Conservation (phyloP, 768 basidiomycete genomes). For the Naganishia friedmannii region DNA sequence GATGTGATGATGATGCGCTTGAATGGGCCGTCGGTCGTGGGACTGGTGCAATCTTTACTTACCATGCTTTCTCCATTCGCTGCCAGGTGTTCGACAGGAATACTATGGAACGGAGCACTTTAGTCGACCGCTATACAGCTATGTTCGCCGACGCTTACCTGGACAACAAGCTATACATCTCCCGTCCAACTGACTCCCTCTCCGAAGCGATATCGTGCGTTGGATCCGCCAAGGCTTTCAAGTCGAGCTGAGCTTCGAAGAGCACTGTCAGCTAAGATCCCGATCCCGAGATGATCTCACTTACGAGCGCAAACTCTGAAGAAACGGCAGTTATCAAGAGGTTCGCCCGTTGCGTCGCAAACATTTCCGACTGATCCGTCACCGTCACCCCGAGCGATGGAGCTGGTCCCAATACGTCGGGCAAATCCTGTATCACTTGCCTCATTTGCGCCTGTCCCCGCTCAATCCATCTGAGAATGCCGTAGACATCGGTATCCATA, state of each 20-base stretch:
- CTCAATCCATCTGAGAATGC: slow-evolving; percentile 28
- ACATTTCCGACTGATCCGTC: slow-evolving; percentile 30
- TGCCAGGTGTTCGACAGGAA: slow-evolving; percentile 42
- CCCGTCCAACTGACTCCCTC: slow-evolving; percentile 36
- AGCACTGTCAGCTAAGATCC: background rate
- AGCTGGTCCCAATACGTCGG: slow-evolving; percentile 16
- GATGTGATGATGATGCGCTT: no score
- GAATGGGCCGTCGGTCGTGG: background rate
- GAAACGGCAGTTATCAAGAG: slow-evolving; percentile 40
- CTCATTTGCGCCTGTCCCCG: background rate
- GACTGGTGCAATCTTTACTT: background rate
- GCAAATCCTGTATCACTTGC: background rate
- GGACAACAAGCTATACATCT: slow-evolving; percentile 36
- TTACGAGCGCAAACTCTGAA: slow-evolving; percentile 40
- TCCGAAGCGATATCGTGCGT: slow-evolving; percentile 35
- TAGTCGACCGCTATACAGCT: background rate
- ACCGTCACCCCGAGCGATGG: background rate
- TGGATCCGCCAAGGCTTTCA: slow-evolving; percentile 33
- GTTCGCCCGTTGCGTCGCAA: slow-evolving; percentile 43
- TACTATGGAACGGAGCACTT: slow-evolving; percentile 8
- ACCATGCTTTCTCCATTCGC: slow-evolving; percentile 44
- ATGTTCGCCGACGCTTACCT: slow-evolving; percentile 16
- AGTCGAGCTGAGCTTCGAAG: slow-evolving; percentile 35
- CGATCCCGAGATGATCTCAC: slow-evolving; percentile 3
- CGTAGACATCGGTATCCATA: slow-evolving; percentile 24